A percentile compares a stretch with the other conserved stretches of the same genome.
These are phyloP conservation scores for Leccinum boreale DNA, from an alignment of 768 basidiomycete species.

Conservation along the genomic window DNA sequence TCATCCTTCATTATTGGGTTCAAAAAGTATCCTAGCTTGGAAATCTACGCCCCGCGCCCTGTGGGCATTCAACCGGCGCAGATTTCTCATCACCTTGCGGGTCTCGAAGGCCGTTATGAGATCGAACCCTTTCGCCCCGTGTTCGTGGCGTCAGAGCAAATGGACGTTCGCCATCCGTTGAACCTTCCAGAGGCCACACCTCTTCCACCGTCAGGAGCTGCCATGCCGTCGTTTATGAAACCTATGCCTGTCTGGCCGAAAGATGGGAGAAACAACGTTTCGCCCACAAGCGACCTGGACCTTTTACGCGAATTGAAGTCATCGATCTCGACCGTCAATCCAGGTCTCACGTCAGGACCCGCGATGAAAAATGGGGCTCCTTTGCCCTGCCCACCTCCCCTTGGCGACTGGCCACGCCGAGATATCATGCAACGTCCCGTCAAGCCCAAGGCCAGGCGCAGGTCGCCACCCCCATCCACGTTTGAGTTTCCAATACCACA, in stretches of 20 bases:
- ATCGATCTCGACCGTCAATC: conserved; percentile 30
- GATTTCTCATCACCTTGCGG: conserved; percentile 33
- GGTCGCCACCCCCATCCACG: conserved; percentile 14
- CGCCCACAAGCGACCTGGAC: conserved; percentile 10
- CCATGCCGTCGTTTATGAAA: conserved; percentile 17
- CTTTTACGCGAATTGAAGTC: conserved; percentile 11
- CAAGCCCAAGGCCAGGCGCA: conserved; percentile 9
- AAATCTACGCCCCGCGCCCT: conserved; percentile 45
- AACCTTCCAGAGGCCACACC: conserved; percentile 27
- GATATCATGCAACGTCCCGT: conserved; percentile 33
- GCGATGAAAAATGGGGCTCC: conserved; percentile 8
- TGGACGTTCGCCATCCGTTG: conserved; percentile 9
- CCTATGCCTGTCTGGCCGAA: conserved; percentile 11
- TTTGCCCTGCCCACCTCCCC: conserved; percentile 39
- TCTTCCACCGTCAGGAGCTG: conserved; percentile 20
- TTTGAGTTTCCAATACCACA: conserved; percentile 23
- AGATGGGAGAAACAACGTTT: background rate
- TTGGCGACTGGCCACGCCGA: conserved; percentile 54
- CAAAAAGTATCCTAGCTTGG: conserved; percentile 32
- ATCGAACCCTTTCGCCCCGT: conserved; percentile 44
- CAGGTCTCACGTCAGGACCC: conserved; percentile 22
- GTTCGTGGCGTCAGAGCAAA: conserved; percentile 19
- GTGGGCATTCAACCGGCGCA: conserved; percentile 34
- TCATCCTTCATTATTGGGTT: conserved; percentile 33
- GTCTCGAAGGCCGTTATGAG: conserved; percentile 41